Evolutionary conservation across 2,329 filamentous ascomycete species (phyloP), one percentile per base, ranked within the genome.

Genomic region (Colletotrichum euphorbiae): DNA sequence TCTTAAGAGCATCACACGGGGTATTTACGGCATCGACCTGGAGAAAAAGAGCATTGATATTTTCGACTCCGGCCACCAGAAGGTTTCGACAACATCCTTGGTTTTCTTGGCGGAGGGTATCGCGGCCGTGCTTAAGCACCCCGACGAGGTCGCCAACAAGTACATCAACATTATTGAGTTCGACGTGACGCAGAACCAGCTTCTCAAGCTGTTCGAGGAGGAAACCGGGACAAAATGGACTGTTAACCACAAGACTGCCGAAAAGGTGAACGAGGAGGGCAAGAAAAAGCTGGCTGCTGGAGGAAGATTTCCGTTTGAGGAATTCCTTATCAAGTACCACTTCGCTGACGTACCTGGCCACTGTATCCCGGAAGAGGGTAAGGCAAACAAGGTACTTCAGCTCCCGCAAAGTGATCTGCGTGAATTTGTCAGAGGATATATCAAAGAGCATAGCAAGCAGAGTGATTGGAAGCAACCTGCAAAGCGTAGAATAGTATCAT

Each of bases 81-180:
- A 33, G 11, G 57, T 67, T 31, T 67, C 63, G 5, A 62, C 63
- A n/a, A 62, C 63, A 12, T 67, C 63, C 15, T 57, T 67, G 13
- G 4, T 28, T 17, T 67, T 67, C 42, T 9, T 67, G 42, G 63
- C 63, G n/a, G 50, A 67, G 21, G 63, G 63, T 36, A 67, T 89
- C 0, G 81, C 82, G 9, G 80, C 81, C 7, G 78, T 87, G 33
- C 75, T 90, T 12, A 78, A 78, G 73, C 82, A 76, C 48, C 81
- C 84, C 0, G 80, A 81, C 2, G 77, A 82, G 67, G 90, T 87
- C 0, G 83, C 80, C 42, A 90, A 91, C 74, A 80, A 84, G 68
- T 87, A 88, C 74, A 75, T 91, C 43, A 83, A 82, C 62, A 77
- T 90, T 17, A 83, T 87, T 6, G 88, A 85, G 1, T 87, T 90